Conservation (phyloP, 192 early-diverging fungal genomes). For the Chytriomyces hyalinus region DNA sequence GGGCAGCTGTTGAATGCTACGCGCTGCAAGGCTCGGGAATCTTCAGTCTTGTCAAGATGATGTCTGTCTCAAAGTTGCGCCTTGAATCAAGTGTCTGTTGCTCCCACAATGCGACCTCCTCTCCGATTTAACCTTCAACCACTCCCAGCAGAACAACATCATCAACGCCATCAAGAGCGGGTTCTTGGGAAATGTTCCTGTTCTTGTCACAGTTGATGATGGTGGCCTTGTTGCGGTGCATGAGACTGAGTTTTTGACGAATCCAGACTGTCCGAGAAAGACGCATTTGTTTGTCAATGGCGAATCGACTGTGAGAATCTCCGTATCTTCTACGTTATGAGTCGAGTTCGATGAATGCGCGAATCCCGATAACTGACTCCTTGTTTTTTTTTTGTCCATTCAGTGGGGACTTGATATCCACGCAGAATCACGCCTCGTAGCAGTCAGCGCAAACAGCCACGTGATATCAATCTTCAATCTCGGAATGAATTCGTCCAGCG, state of each 20-base stretch:
- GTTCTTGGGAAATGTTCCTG: constrained; percentile 55
- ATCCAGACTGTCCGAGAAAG: constrained; percentile 1
- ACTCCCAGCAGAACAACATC: background rate
- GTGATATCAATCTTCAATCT: constrained; percentile 53
- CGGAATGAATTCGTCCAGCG: background rate
- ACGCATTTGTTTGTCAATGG: background rate
- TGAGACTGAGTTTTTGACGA: constrained; percentile 49
- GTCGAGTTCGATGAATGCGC: too few relatives aligned
- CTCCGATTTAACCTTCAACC: background rate
- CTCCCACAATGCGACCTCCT: background rate
- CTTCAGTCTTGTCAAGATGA: background rate
- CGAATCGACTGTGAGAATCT: too few relatives aligned
- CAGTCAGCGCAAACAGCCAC: constrained; percentile 59
- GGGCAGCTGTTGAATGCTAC: background rate
- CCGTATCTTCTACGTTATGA: too few relatives aligned
- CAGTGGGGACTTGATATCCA: constrained; percentile 66
- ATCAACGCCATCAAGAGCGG: constrained; percentile 69
- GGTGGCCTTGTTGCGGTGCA: constrained; percentile 60
- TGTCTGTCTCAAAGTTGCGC: background rate
- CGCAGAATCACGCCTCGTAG: constrained; percentile 55
- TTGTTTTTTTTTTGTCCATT: background rate
- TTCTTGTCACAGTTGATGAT: constrained; percentile 60
- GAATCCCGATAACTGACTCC: too few relatives aligned
- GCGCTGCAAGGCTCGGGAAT: background rate
- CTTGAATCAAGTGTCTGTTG: background rate